Percentiles rank a stretch among this genome's conserved stretches.
phyloP scores from a whole-genome alignment of 1,139 yeast species.

The Saccharomycopsis crataegensis region DNA sequence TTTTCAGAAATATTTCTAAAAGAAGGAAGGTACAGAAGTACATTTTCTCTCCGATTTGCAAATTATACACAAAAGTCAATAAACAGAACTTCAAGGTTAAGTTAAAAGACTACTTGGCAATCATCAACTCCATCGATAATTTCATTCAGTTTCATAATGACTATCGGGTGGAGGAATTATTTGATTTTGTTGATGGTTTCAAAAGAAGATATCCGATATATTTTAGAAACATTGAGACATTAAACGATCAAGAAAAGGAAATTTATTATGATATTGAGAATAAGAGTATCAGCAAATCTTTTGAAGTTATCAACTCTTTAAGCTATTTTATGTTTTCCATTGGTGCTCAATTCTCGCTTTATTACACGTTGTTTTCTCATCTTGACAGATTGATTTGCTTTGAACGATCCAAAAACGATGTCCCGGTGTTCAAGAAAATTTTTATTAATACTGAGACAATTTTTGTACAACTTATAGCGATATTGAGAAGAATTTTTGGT shows the following conservation, averaged over 20 bases:
- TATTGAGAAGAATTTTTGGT: slow-evolving; percentile 7
- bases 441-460: slow-evolving; percentile 10
- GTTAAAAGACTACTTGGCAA: slow-evolving; percentile 15
- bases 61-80: slow-evolving; percentile 4
- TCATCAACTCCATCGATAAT: slow-evolving; percentile 14
- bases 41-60: slow-evolving; percentile 8
- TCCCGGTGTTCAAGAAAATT: slow-evolving; percentile 18
- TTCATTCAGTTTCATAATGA: slow-evolving; percentile 18
- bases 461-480: slow-evolving; percentile 2
- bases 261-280: slow-evolving; percentile 9
- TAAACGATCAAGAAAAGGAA: slow-evolving; percentile 4
- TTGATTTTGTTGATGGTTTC: slow-evolving; percentile 18
- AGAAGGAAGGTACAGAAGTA: slow-evolving; percentile 1
- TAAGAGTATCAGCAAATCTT: slow-evolving; percentile 11
- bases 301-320: slow-evolving; percentile 14
- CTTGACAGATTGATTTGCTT: slow-evolving; percentile 16
- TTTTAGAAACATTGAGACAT: slow-evolving; percentile 5
- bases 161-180: slow-evolving; percentile 11
- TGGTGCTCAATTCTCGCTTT: slow-evolving; percentile 13
- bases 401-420: slow-evolving; percentile 7
- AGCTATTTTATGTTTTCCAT: slow-evolving; percentile 1
- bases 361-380: slow-evolving; percentile 12
- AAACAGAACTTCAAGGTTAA: not conserved
- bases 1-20: slow-evolving; percentile 6
- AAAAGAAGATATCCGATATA: slow-evolving; percentile 12